These are phyloP conservation scores for Trichoderma sp. DNA, from an alignment of 2,329 filamentous ascomycete species.

Conservation along the genomic window DNA sequence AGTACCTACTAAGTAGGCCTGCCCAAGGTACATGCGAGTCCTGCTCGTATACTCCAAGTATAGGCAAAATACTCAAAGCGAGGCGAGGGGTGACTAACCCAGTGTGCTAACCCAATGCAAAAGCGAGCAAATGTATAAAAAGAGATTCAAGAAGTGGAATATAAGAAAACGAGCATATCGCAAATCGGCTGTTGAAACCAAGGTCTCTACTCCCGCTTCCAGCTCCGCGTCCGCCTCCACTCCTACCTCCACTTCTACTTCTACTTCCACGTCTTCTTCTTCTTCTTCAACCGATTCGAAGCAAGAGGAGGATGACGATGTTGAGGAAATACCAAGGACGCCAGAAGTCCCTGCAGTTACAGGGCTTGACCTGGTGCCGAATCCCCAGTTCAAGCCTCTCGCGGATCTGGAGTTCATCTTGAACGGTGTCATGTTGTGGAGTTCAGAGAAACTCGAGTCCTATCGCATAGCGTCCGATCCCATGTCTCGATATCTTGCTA, in stretches of 20 bases:
- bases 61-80: background rate
- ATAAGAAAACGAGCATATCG: slow-evolving; percentile 37
- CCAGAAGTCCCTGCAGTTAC: background rate
- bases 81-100: background rate
- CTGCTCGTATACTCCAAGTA: background rate
- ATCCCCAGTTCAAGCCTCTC: slow-evolving; percentile 28
- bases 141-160: slow-evolving; percentile 39
- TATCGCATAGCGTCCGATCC: slow-evolving; percentile 30
- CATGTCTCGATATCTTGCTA: slow-evolving; percentile 37
- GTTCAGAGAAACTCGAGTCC: slow-evolving; percentile 34
- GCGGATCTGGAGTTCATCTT: slow-evolving; percentile 34
- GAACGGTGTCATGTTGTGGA: slow-evolving; percentile 36
- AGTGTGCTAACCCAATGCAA: background rate
- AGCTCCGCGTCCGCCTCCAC: slow-evolving; percentile 4
- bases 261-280: slow-evolving; percentile 17
- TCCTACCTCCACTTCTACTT: background rate
- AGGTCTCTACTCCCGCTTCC: slow-evolving; percentile 1
- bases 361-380: slow-evolving; percentile 25
- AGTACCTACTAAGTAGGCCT: too few relatives aligned
- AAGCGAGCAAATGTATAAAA: slow-evolving; percentile 41
- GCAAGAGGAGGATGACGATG: slow-evolving; percentile 1
- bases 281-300: background rate
- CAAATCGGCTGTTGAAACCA: slow-evolving; percentile 22
- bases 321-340: background rate
- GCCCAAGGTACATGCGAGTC: background rate